Conservation (phyloP, 495 filamentous ascomycete genomes). For the Xylaria grammica region DNA sequence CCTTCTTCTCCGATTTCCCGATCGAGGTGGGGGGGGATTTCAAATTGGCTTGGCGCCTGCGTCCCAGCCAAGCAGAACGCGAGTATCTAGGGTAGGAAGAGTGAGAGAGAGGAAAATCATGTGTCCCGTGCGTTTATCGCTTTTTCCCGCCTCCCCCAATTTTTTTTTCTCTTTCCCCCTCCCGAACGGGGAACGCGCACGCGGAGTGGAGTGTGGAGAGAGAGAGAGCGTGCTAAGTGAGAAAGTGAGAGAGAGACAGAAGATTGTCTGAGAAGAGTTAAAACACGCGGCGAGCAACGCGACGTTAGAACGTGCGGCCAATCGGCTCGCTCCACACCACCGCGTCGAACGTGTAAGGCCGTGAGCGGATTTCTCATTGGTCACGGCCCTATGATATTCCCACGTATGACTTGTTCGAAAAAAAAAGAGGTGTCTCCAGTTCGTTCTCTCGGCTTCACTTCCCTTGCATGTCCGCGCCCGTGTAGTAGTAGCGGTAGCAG, state of each 20-base stretch:
- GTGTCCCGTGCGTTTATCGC: neutral
- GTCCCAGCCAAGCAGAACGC: too few species aligned
- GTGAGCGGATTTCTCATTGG: slow-evolving; percentile 2
- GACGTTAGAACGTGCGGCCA: slow-evolving; percentile 19
- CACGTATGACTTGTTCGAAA: slow-evolving; percentile 6
- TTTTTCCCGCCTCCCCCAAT: neutral
- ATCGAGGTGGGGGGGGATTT: neutral
- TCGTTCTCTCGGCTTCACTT: too few species aligned
- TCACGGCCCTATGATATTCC: neutral
- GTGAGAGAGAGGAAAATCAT: neutral
- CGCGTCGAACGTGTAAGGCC: slow-evolving; percentile 13
- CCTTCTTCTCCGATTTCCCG: neutral
- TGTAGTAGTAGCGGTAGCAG: too few species aligned
- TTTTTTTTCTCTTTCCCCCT: neutral
- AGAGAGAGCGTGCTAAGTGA: neutral
- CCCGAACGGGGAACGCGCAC: slow-evolving; percentile 12
- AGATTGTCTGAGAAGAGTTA: neutral
- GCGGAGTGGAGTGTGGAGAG: neutral
- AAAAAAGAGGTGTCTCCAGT: too few species aligned
- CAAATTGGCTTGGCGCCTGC: neutral
- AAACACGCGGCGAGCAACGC: slow-evolving; percentile 13
- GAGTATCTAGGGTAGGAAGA: too few species aligned
- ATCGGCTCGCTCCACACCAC: slow-evolving; percentile 24
- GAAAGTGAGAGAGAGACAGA: neutral
- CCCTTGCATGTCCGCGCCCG: too few species aligned